Base-by-base conservation (phyloP, 768 basidiomycete species). In the Chalciporus piperatus region DNA sequence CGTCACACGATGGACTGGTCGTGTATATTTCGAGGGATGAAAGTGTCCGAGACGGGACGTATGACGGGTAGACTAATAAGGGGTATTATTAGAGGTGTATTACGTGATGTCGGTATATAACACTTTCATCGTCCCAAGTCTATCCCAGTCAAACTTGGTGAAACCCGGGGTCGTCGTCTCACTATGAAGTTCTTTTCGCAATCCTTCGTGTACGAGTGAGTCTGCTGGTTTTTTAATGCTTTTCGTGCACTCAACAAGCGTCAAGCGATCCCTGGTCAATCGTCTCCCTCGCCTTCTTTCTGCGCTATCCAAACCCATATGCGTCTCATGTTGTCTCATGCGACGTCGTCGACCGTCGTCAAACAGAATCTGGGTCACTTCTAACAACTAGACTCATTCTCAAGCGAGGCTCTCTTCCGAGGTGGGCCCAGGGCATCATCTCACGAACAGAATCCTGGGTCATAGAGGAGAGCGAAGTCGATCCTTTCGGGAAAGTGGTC, bases 291-390 rank as follows among this genome's bases (percentile, higher is more conserved):
- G 95, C 95, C 12, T 97, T 89, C 76, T 95, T 95, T 67, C 76
- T 97, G 52, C 88, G 95, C 56, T 98, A 97, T 71, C 95, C 95
- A 4, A 98, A 97, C 67, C 93, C 95, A 44, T 92, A 92, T 63
- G 91, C 95, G 6, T 77, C 89, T 33, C 95, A 98, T 73, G 87
- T 98, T 68, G 72, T 95, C 59, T 94, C 94, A 4, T 95, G 92
- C 77, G 95, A 98, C 74, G 93, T 98, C 63, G 84, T 98, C 58
- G 89, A 90, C 48, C 89, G 95, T 58, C 76, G 72, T 17, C 75
- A 89, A 58, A 84, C 89, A 1, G 76, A 85, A 12, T 71, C 78
- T 3, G 93, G 93, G 37, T 80, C 87, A 14, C 78, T 98, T 17
- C 69, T 85, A 50, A 97, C 95, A 10, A 93, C 88, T 2, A 83